Evolutionary conservation across 768 basidiomycete species (phyloP).

Genomic region (Udeniomyces megalosporus): DNA sequence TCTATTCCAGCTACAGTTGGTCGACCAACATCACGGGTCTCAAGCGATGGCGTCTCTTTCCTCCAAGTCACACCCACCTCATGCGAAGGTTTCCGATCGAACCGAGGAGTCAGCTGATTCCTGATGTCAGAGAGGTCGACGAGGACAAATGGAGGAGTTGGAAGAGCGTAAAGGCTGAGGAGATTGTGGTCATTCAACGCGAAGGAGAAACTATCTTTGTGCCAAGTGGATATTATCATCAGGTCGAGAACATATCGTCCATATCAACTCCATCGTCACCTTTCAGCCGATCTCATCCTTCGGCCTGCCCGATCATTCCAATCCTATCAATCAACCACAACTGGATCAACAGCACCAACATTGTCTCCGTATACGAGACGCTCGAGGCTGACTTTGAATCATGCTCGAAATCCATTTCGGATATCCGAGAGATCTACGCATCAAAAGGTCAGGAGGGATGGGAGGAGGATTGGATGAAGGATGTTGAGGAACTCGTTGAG

Average conservation of each 20-base stretch:
- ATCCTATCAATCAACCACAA: constrained; percentile 32
- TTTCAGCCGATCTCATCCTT: not conserved
- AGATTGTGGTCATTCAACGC: constrained; percentile 23
- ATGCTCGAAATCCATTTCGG: not conserved
- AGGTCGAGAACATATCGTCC: constrained; percentile 5
- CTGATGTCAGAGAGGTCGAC: constrained; percentile 25
- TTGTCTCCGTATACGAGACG: not conserved
- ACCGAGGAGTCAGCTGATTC: constrained; percentile 18
- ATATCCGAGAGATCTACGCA: not conserved
- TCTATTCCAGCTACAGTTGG: constrained; percentile 29
- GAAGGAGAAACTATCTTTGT: constrained; percentile 30
- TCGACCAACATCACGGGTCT: constrained; percentile 28
- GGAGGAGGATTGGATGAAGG: constrained; percentile 1
- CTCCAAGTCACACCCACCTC: constrained; percentile 19
- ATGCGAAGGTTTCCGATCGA: constrained; percentile 6
- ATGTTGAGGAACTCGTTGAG: constrained; percentile 2
- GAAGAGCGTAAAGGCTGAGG: constrained; percentile 16
- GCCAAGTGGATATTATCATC: constrained; percentile 29
- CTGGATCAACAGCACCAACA: constrained; percentile 11
- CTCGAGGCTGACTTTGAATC: not conserved
- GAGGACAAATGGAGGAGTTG: constrained; percentile 8
- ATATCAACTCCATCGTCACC: not conserved
- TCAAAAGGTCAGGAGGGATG: not conserved
- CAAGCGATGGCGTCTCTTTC: constrained; percentile 29
- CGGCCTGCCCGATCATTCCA: constrained; percentile 14